Base-by-base conservation (phyloP, 352 stramenopile genomes). In the Achlya hypogyna region DNA sequence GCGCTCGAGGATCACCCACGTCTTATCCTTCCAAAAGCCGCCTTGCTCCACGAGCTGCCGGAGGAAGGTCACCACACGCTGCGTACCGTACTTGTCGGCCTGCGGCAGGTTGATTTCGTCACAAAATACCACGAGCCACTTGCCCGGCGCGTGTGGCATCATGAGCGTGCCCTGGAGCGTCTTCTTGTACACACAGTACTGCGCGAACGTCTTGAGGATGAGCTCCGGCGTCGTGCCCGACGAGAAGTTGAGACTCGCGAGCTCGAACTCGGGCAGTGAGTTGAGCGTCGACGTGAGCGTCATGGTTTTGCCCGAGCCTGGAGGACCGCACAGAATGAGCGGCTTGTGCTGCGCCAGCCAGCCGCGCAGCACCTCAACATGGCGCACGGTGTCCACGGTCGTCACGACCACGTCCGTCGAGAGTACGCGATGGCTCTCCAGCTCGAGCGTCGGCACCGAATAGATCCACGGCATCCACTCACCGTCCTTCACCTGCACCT, bases 81-180 rank as follows among this genome's bases (percentile, higher is more conserved):
- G 98, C 8, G 97, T 99, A 32, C 98, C 98, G 75, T 99, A 99
- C 9, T 79, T 78, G 77, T 99, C 98, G 35, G 97, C 82, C 62
- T 97, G 93, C 0, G 98, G 98, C 53, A 99, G 82, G 78, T 99
- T 99, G 69, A 99, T 98, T 84, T 99, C 98, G 77, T 99, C 98
- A 63, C 96, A 99, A 74, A 99, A 99, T 6, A 99, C 91, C 54
- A 99, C 97, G 1, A 99, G 85, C 96, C 96, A 99, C 70, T 96
- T 98, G 65, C 96, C 96, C 40, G 78, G 91, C 74, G 74, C 96
- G 74, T 82, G 90, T 18, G 97, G 97, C 56, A 97, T 84, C 35
- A 99, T 78, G 27, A 99, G 76, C 77, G 98, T 95, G 52, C 98
- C 97, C 70, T 94, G 97, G 18, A 93, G 96, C 58, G 96, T 98